Evolutionary conservation across 495 filamentous ascomycete species (phyloP).

Genomic region (Penicillium silybi): DNA sequence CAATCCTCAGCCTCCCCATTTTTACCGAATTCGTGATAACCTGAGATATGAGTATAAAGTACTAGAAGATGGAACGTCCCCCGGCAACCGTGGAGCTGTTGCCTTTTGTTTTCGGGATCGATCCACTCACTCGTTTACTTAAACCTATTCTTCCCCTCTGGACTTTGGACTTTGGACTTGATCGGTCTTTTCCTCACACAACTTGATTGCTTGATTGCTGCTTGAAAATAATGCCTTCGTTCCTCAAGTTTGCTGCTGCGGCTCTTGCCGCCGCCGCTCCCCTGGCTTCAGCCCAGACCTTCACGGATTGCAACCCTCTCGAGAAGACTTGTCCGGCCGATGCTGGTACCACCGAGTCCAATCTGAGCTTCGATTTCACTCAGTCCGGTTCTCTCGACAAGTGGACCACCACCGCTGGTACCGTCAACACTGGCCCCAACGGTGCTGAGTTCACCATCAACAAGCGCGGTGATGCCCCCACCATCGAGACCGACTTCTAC

Average conservation of each 20-base stretch:
- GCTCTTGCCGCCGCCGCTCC: slow-evolving; percentile 37
- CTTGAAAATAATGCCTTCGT: slow-evolving; percentile 28
- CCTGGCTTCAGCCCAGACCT: slow-evolving; percentile 43
- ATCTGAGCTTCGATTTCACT: slow-evolving; percentile 53
- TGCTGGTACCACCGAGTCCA: slow-evolving; percentile 10
- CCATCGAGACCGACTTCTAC: slow-evolving; percentile 68
- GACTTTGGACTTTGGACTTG: neutral
- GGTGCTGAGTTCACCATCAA: slow-evolving; percentile 69
- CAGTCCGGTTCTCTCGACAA: slow-evolving; percentile 44
- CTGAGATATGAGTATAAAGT: neutral
- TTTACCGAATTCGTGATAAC: neutral
- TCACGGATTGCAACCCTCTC: slow-evolving; percentile 40
- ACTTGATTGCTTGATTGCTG: neutral
- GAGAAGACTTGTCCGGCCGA: slow-evolving; percentile 23
- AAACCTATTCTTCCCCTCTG: neutral
- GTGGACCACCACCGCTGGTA: slow-evolving; percentile 61
- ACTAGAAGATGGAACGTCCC: slow-evolving; percentile 2
- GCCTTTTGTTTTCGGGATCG: slow-evolving; percentile 1
- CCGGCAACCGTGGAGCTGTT: slow-evolving; percentile 5
- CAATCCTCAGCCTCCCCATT: slow-evolving; percentile 13
- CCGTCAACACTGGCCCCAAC: slow-evolving; percentile 43
- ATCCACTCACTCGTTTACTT: slow-evolving; percentile 7
- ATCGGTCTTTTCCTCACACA: neutral
- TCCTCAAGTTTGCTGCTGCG: slow-evolving; percentile 31
- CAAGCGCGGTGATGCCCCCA: slow-evolving; percentile 69